These are phyloP conservation scores for Salix exigua DNA, from an alignment of 345 rosid genomes.

Conservation along the genomic window DNA sequence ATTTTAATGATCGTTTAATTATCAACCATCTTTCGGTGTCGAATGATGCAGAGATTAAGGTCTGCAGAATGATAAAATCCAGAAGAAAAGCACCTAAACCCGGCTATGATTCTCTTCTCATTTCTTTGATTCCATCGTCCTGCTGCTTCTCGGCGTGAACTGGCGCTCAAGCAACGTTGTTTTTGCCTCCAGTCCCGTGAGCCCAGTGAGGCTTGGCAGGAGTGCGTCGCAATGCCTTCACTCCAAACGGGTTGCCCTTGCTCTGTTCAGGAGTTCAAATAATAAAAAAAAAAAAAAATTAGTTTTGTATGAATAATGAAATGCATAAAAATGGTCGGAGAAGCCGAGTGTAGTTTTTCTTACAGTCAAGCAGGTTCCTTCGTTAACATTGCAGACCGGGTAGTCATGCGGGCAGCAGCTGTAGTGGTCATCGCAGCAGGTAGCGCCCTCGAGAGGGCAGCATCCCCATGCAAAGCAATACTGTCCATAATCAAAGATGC, in stretches of 20 bases:
- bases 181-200: slow-evolving; percentile 31
- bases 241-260: slow-evolving; percentile 69
- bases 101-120: slow-evolving; percentile 8
- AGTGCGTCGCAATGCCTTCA: slow-evolving; percentile 71
- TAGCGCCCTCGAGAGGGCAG: slow-evolving; percentile 82
- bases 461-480: slow-evolving; percentile 91
- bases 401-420: slow-evolving; percentile 89
- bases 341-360: slow-evolving; percentile 2
- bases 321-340: background rate
- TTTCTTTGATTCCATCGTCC: slow-evolving; percentile 6
- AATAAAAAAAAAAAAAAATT: background rate
- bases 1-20: slow-evolving; percentile 7
- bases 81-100: slow-evolving; percentile 4
- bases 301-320: background rate
- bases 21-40: slow-evolving; percentile 4
- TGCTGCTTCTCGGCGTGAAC: slow-evolving; percentile 13
- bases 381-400: slow-evolving; percentile 61
- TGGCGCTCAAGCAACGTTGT: slow-evolving; percentile 38
- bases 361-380: slow-evolving; percentile 73
- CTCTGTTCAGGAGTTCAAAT: slow-evolving; percentile 49
- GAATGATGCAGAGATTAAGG: background rate
- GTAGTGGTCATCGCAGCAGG: slow-evolving; percentile 74
- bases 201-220: slow-evolving; percentile 74
- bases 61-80: slow-evolving; percentile 14
- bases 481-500: slow-evolving; percentile 50